Conservation (phyloP, 2,329 filamentous ascomycete genomes). For the Aspergillus sp. region DNA sequence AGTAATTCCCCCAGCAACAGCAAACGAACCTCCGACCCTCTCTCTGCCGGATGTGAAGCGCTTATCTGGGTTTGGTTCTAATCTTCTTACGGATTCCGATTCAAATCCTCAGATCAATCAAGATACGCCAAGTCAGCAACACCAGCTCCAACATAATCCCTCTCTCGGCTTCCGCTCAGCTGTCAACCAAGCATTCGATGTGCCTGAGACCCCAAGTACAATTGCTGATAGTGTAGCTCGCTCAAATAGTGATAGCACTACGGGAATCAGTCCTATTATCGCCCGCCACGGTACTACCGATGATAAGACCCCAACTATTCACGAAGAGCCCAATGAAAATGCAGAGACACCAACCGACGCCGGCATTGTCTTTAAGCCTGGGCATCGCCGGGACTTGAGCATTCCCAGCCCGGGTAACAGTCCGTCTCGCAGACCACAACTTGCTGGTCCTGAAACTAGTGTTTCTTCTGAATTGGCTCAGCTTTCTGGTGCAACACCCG, state of each 20-base stretch:
- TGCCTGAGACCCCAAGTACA: constrained; percentile 54
- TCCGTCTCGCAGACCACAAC: constrained; percentile 58
- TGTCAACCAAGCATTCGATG: constrained; percentile 66
- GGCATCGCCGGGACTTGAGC: constrained; percentile 58
- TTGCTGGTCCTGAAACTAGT: constrained; percentile 45
- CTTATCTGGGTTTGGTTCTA: constrained; percentile 40
- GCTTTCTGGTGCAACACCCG: constrained; percentile 39
- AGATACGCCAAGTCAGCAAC: constrained; percentile 16
- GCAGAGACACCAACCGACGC: constrained; percentile 25
- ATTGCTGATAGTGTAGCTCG: constrained; percentile 55
- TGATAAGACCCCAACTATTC: constrained; percentile 54
- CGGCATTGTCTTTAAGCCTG: constrained; percentile 47
- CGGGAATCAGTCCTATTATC: constrained; percentile 66
- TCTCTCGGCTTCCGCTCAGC: constrained; percentile 59
- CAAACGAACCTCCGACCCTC: constrained; percentile 19
- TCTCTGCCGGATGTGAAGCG: constrained; percentile 44
- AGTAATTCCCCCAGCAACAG: not conserved
- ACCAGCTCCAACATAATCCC: constrained; percentile 51
- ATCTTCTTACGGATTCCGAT: constrained; percentile 23
- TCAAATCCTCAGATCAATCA: constrained; percentile 13
- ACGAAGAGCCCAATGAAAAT: constrained; percentile 50
- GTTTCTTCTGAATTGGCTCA: constrained; percentile 47
- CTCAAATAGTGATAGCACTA: constrained; percentile 63
- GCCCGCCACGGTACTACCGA: constrained; percentile 38
- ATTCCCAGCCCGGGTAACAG: constrained; percentile 60